phyloP scores from a whole-genome alignment of 768 basidiomycete species.

The Hericium erinaceus region DNA sequence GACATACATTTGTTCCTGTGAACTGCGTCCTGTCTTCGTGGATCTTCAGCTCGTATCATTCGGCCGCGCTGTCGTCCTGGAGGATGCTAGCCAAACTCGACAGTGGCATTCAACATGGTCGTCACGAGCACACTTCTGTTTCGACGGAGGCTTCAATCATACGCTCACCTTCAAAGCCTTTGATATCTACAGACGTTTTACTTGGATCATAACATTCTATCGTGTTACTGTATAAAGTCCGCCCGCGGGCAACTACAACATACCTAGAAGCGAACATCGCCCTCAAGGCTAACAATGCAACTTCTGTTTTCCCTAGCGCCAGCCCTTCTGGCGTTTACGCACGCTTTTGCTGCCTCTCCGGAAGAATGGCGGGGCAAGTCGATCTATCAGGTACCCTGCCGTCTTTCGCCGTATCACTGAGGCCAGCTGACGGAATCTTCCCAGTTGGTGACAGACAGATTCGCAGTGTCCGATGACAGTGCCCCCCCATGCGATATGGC shows the following conservation, averaged over 20 bases:
- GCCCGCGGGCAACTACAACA: background rate
- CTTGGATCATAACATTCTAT: background rate
- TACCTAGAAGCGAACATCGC: background rate
- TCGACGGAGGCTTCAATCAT: background rate
- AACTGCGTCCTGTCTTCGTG: too few species aligned
- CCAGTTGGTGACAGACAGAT: conserved; percentile 38
- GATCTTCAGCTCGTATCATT: too few species aligned
- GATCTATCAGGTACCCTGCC: conserved; percentile 1
- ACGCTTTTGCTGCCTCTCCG: background rate
- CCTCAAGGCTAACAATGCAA: background rate
- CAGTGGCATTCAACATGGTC: background rate
- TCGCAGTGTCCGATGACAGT: conserved; percentile 37
- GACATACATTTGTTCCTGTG: too few species aligned
- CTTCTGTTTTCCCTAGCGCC: background rate
- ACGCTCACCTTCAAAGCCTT: background rate
- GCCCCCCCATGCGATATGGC: conserved; percentile 35
- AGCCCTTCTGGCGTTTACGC: background rate
- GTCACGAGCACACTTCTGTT: background rate
- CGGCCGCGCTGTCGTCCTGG: too few species aligned
- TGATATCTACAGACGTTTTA: too few species aligned
- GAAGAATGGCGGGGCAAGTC: background rate
- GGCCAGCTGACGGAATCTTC: background rate
- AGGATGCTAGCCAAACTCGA: too few species aligned
- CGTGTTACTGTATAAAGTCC: background rate
- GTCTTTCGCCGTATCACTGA: background rate